phyloP scores from a whole-genome alignment of 2,329 filamentous ascomycete species.

The Incumbomyces delicatus region DNA sequence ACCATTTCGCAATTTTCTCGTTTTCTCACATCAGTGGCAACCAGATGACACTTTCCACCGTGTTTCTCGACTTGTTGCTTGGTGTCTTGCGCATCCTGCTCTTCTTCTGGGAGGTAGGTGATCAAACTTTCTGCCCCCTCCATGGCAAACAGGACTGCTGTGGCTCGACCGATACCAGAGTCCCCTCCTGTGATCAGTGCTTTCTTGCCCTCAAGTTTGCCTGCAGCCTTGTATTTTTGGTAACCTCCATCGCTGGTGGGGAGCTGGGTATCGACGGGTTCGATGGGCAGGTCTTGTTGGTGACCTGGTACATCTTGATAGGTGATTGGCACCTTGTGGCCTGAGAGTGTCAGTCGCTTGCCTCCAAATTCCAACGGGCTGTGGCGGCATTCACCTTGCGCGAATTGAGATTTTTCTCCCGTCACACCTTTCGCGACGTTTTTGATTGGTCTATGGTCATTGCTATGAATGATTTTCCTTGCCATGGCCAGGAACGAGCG shows the following conservation, averaged over 20 bases:
- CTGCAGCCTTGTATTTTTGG: slow-evolving; percentile 62
- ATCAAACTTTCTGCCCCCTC: slow-evolving; percentile 69
- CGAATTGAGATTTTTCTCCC: slow-evolving; percentile 25
- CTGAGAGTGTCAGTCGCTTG: slow-evolving; percentile 22
- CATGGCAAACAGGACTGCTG: slow-evolving; percentile 68
- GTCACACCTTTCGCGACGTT: slow-evolving; percentile 22
- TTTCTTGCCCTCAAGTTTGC: slow-evolving; percentile 64
- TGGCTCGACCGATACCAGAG: slow-evolving; percentile 66
- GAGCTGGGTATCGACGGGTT: slow-evolving; percentile 54
- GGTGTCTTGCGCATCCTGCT: slow-evolving; percentile 65
- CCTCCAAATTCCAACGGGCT: slow-evolving; percentile 2
- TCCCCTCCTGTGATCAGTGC: slow-evolving; percentile 76
- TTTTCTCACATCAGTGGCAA: slow-evolving; percentile 55
- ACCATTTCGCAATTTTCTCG: slow-evolving; percentile 60
- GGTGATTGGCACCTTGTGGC: slow-evolving; percentile 42
- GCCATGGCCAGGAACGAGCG: too few relatives aligned
- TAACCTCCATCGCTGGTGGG: slow-evolving; percentile 59
- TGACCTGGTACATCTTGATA: slow-evolving; percentile 45
- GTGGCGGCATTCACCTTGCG: slow-evolving; percentile 21
- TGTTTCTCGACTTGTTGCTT: slow-evolving; percentile 59
- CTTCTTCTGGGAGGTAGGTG: slow-evolving; percentile 64
- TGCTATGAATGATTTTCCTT: too few relatives aligned
- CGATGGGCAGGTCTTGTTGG: slow-evolving; percentile 46
- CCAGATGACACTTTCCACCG: slow-evolving; percentile 55
- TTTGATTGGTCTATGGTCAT: slow-evolving; percentile 14